Evolutionary conservation across 2,329 filamentous ascomycete species (phyloP).

Genomic region (Alternaria viburni): DNA sequence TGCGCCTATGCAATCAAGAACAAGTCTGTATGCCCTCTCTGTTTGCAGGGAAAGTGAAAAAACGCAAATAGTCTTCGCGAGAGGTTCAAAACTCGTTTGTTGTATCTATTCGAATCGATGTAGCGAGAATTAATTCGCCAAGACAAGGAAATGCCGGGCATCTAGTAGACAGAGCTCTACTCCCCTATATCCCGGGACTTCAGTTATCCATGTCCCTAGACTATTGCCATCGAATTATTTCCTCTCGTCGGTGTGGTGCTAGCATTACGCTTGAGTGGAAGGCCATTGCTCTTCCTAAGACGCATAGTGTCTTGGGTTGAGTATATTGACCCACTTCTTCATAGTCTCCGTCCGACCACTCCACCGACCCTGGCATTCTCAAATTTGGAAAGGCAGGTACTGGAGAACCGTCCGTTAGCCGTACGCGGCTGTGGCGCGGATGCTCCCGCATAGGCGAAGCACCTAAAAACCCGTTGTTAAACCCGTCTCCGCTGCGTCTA

Average conservation of each 20-base stretch:
- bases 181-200: neutral
- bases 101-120: neutral
- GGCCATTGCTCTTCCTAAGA: neutral
- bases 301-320: neutral
- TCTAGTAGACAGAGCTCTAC: neutral
- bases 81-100: neutral
- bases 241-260: neutral
- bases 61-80: neutral
- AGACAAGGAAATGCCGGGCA: neutral
- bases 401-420: neutral
- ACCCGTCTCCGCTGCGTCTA: neutral
- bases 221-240: neutral
- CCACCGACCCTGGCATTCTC: neutral
- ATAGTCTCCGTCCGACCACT: neutral
- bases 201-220: neutral
- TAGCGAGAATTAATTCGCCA: neutral
- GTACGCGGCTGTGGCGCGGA: neutral
- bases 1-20: neutral
- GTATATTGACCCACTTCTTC: neutral
- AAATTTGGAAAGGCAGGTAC: neutral
- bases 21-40: neutral
- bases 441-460: neutral
- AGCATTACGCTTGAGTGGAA: neutral
- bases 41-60: neutral
- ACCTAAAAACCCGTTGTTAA: neutral